Percentiles rank a stretch among this genome's conserved stretches.
These are phyloP conservation scores for Syzygium aromaticum DNA, from an alignment of 345 rosid species.

Conservation along the genomic window DNA sequence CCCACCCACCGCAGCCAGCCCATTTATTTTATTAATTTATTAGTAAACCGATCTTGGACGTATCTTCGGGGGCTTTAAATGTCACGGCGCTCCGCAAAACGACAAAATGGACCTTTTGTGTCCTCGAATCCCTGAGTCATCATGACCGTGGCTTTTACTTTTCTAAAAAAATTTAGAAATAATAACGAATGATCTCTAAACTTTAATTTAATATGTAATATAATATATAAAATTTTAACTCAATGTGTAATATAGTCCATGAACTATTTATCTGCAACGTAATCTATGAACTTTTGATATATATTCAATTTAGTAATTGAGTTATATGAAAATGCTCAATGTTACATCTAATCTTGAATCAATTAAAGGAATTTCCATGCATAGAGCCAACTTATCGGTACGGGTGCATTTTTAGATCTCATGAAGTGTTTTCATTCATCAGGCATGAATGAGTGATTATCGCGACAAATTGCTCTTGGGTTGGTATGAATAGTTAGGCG, in stretches of 20 bases:
- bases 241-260: accelerated
- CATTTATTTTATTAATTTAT: not conserved
- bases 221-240: no score
- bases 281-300: no score
- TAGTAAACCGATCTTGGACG: not conserved
- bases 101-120: not conserved
- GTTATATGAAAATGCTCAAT: no score
- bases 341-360: no score
- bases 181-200: no score
- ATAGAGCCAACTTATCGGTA: not conserved
- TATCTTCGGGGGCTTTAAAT: not conserved
- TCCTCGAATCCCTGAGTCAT: not conserved
- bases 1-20: not conserved
- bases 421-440: not conserved
- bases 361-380: not conserved
- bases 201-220: no score
- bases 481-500: not conserved
- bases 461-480: not conserved
- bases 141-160: not conserved
- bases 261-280: no score
- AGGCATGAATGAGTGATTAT: not conserved
- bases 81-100: not conserved
- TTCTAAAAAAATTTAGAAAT: not conserved
- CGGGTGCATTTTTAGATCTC: not conserved
- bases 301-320: no score